These are phyloP conservation scores for Suillus variegatus DNA, from an alignment of 768 basidiomycete genomes.

Conservation along the genomic window DNA sequence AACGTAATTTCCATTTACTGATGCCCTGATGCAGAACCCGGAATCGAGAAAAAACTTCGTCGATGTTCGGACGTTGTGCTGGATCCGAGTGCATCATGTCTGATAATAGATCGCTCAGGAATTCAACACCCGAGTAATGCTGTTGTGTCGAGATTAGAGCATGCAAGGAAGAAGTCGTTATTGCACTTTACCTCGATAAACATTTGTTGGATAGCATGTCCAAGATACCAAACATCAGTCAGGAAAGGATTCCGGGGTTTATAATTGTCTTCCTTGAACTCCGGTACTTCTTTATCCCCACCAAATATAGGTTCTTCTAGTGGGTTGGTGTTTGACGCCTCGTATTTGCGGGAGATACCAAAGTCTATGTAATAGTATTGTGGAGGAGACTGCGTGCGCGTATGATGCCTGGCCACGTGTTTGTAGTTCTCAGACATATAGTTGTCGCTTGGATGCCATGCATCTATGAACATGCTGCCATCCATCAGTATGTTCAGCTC, in stretches of 20 bases:
- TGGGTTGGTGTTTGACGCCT: conserved; percentile 25
- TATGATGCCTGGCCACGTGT: conserved; percentile 26
- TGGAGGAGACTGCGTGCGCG: conserved; percentile 28
- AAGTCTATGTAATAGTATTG: conserved; percentile 41
- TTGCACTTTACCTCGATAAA: conserved; percentile 35
- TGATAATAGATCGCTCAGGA: conserved; percentile 28
- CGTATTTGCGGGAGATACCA: conserved; percentile 34
- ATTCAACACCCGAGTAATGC: conserved; percentile 16
- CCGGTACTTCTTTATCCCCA: conserved; percentile 45
- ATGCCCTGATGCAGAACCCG: conserved; percentile 11
- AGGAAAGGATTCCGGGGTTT: conserved; percentile 40
- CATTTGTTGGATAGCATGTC: conserved; percentile 35
- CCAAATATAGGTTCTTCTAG: conserved; percentile 34
- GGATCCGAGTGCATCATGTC: conserved; percentile 38
- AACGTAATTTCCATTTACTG: conserved; percentile 24
- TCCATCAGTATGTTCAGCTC: conserved; percentile 37
- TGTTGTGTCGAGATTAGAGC: not conserved
- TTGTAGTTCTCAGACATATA: conserved; percentile 6
- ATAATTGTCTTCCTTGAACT: conserved; percentile 29
- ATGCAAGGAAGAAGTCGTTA: no score
- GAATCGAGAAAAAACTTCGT: conserved; percentile 24
- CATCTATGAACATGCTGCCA: conserved; percentile 25
- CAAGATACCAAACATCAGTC: conserved; percentile 46
- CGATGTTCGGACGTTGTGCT: conserved; percentile 30
- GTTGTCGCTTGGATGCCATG: conserved; percentile 25